These are phyloP conservation scores for Paralagenidium karlingii DNA, from an alignment of 352 stramenopile species.

Conservation along the genomic window DNA sequence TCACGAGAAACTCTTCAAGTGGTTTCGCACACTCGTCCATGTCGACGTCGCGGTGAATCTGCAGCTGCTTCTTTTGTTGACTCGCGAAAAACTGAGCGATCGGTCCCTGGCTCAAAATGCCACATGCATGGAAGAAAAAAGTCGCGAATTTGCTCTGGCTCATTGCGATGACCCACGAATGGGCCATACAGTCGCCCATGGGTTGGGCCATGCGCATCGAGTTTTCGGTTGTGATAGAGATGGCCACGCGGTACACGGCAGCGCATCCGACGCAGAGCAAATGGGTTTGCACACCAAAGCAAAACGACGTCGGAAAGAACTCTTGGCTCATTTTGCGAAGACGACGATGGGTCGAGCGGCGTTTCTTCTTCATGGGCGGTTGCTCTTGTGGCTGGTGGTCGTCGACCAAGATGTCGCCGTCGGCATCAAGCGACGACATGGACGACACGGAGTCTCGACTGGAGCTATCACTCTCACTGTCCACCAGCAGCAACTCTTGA, in stretches of 20 bases:
- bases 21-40: neutral
- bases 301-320: constrained; percentile 27
- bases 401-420: too few species aligned
- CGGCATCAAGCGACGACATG: too few species aligned
- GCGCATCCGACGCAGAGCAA: constrained; percentile 40
- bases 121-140: constrained; percentile 26
- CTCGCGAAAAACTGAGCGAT: constrained; percentile 12
- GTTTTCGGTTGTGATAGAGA: constrained; percentile 12
- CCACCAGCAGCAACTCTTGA: too few species aligned
- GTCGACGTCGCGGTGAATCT: neutral
- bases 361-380: too few species aligned
- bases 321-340: constrained; percentile 53
- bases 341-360: constrained; percentile 21
- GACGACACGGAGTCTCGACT: too few species aligned
- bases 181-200: constrained; percentile 9
- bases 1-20: constrained; percentile 15
- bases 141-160: constrained; percentile 37
- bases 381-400: too few species aligned
- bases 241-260: constrained; percentile 40
- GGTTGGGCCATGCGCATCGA: constrained; percentile 3
- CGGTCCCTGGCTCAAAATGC: constrained; percentile 21
- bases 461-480: too few species aligned
- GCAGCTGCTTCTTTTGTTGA: neutral
- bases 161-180: constrained; percentile 47
- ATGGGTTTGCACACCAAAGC: constrained; percentile 26